A percentile compares a stretch with the other conserved stretches of the same genome.
Evolutionary conservation across 1,139 yeast genomes (phyloP).

Genomic region (Kluyveromyces marxianus): DNA sequence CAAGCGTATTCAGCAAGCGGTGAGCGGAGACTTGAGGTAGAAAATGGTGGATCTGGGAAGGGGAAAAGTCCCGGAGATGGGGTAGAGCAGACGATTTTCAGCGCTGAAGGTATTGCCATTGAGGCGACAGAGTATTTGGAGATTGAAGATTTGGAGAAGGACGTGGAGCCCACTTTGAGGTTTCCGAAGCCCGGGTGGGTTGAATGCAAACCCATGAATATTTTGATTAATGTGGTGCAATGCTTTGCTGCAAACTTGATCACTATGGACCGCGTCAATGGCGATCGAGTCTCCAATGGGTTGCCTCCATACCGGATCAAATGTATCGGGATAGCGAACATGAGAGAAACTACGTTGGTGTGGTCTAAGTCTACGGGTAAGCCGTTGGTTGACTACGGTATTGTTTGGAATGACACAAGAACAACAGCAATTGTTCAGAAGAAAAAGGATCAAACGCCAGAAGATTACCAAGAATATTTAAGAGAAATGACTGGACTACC

Average conservation of each 20-base stretch:
- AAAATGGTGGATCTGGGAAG: not conserved
- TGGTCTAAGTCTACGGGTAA: slow-evolving; percentile 83
- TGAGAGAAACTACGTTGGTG: slow-evolving; percentile 90
- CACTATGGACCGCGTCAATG: slow-evolving; percentile 49
- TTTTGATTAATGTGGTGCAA: slow-evolving; percentile 73
- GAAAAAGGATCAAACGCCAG: slow-evolving; percentile 50
- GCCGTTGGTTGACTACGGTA: slow-evolving; percentile 73
- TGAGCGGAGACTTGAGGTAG: slow-evolving; percentile 8
- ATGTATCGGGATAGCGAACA: slow-evolving; percentile 82
- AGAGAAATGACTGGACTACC: slow-evolving; percentile 77
- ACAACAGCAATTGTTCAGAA: slow-evolving; percentile 68
- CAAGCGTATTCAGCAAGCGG: slow-evolving; percentile 30
- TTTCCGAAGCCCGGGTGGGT: slow-evolving; percentile 89
- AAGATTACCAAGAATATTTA: slow-evolving; percentile 51
- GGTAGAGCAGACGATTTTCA: slow-evolving; percentile 45
- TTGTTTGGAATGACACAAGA: slow-evolving; percentile 95
- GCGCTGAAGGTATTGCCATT: slow-evolving; percentile 69
- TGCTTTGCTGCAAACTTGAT: slow-evolving; percentile 62
- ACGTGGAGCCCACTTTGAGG: slow-evolving; percentile 60
- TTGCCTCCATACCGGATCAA: slow-evolving; percentile 47
- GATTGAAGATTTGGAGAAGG: slow-evolving; percentile 47
- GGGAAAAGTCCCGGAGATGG: slow-evolving; percentile 18
- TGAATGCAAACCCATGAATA: slow-evolving; percentile 85
- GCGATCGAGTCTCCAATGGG: slow-evolving; percentile 39
- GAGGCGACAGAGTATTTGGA: slow-evolving; percentile 49